Evolutionary conservation across 345 rosid species (phyloP).

Genomic region (Salix purpurea): DNA sequence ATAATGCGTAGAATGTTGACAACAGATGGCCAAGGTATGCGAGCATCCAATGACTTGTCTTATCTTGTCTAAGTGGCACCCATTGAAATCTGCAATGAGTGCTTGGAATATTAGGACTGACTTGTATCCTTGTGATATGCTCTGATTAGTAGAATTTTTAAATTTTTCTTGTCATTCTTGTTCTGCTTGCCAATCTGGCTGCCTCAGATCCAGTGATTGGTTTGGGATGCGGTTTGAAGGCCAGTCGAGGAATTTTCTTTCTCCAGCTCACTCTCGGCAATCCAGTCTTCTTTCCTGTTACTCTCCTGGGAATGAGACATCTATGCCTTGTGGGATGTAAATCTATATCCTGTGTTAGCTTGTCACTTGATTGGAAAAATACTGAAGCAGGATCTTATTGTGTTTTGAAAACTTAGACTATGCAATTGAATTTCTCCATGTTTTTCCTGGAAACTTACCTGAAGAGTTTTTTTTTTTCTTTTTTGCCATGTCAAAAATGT

Average conservation of each 20-base stretch:
- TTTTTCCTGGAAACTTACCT: neutral
- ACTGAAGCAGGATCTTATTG: neutral
- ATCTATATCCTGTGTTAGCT: neutral
- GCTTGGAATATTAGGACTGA: neutral
- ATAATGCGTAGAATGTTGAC: constrained; percentile 94
- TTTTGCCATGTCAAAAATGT: neutral
- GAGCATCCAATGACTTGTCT: neutral
- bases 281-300: neutral
- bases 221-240: neutral
- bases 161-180: neutral
- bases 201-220: neutral
- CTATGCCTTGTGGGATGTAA: neutral
- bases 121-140: neutral
- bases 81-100: neutral
- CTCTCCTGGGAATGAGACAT: neutral
- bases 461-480: neutral
- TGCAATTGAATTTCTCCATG: too few species aligned
- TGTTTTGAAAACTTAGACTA: neutral
- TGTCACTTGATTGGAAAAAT: neutral
- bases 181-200: neutral
- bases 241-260: neutral
- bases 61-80: neutral
- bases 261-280: neutral
- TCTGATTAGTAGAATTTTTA: neutral
- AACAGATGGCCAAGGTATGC: constrained; percentile 89